Evolutionary conservation across 2,329 filamentous ascomycete species (phyloP).

Genomic region (Epichloe hybrida): DNA sequence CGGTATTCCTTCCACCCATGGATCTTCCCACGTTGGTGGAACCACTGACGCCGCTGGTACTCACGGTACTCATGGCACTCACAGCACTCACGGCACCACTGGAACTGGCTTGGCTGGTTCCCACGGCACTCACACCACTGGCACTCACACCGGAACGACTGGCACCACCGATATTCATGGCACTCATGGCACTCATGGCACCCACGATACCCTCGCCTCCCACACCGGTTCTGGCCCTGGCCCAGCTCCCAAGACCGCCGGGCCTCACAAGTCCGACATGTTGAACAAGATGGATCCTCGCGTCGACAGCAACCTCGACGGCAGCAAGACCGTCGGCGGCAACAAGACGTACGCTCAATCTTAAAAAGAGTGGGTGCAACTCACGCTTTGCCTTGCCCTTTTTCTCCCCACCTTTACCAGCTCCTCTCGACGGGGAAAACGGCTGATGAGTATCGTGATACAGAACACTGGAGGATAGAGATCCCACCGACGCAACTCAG

Average conservation of each 20-base stretch:
- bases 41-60: conserved; percentile 17
- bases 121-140: neutral
- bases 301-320: conserved; percentile 42
- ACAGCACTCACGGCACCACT: no score
- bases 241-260: conserved; percentile 21
- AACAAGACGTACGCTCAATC: conserved; percentile 32
- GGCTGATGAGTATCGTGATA: neutral
- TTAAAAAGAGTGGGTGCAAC: conserved; percentile 17
- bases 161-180: conserved; percentile 8
- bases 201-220: neutral
- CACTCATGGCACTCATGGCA: neutral
- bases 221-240: conserved; percentile 12
- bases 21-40: no score
- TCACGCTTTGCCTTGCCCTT: neutral
- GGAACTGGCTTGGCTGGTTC: no score
- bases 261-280: conserved; percentile 35
- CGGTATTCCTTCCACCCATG: no score
- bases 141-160: neutral
- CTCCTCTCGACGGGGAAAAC: neutral
- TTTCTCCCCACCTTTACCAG: no score
- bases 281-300: conserved; percentile 42
- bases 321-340: conserved; percentile 38
- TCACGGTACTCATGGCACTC: conserved; percentile 15
- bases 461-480: conserved; percentile 15
- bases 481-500: conserved; percentile 42